A percentile compares a stretch with the other conserved stretches of the same genome.
These are phyloP conservation scores for Fennellomyces sp. DNA, from an alignment of 371 early-diverging fungal genomes.

Conservation along the genomic window DNA sequence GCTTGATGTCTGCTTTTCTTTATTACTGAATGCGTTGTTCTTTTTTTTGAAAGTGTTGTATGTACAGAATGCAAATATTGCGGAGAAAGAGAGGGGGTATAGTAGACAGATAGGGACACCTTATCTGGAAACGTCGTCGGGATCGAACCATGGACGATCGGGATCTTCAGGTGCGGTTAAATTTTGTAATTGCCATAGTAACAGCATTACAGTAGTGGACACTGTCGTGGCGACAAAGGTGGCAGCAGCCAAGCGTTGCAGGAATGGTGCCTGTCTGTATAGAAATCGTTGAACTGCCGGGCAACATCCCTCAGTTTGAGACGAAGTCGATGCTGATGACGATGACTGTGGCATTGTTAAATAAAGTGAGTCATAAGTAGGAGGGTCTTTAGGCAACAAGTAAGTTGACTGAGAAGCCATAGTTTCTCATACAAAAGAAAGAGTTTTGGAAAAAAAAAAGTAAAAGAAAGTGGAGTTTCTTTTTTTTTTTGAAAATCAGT, in stretches of 20 bases:
- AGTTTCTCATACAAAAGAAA: neutral
- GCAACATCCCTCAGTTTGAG: constrained; percentile 13
- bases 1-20: no score
- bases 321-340: constrained; percentile 11
- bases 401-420: constrained; percentile 9
- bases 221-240: constrained; percentile 47
- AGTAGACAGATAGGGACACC: no score
- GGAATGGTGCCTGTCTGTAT: constrained; percentile 29
- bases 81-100: neutral
- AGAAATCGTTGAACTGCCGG: constrained; percentile 21
- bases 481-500: no score
- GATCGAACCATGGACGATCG: constrained; percentile 46
- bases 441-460: neutral
- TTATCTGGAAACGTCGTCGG: constrained; percentile 13
- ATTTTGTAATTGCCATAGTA: constrained; percentile 50
- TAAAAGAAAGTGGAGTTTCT: no score
- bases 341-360: constrained; percentile 25
- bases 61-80: no score
- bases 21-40: no score
- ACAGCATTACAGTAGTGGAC: constrained; percentile 43
- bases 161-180: constrained; percentile 37
- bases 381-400: constrained; percentile 43
- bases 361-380: constrained; percentile 46
- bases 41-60: no score
- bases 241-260: constrained; percentile 42